Conservation (phyloP, 2,329 filamentous ascomycete species). For the Penicillium nordicum region DNA sequence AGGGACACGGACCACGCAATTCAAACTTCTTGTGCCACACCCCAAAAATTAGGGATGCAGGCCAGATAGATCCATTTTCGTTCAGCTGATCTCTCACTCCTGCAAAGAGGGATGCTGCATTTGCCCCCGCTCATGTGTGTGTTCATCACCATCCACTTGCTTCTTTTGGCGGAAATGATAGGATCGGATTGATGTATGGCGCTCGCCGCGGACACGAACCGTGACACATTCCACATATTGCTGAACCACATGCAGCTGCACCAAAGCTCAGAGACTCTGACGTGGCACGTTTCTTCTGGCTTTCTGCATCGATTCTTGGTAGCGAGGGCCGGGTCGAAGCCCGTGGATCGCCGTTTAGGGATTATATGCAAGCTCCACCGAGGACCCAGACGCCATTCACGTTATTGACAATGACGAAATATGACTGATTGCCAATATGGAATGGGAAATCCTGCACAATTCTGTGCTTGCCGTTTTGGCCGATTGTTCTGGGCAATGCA, state of each 20-base stretch:
- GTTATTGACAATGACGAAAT: constrained; percentile 11
- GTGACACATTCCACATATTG: constrained; percentile 35
- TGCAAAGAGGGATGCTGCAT: constrained; percentile 42
- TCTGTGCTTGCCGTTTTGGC: constrained; percentile 12
- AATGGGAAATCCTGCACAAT: constrained; percentile 4
- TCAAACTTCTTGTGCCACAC: constrained; percentile 17
- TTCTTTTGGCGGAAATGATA: constrained; percentile 31
- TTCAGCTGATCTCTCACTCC: constrained; percentile 43
- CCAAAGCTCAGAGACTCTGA: constrained; percentile 40
- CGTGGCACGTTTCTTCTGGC: constrained; percentile 40
- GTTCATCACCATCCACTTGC: constrained; percentile 29
- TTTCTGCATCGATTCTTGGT: constrained; percentile 23
- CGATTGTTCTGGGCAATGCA: background rate
- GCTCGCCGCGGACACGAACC: constrained; percentile 32
- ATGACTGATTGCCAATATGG: constrained; percentile 6
- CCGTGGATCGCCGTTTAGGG: constrained; percentile 22
- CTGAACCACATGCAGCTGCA: constrained; percentile 39
- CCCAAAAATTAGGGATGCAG: constrained; percentile 16
- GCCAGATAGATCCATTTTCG: constrained; percentile 27
- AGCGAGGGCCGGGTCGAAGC: constrained; percentile 24
- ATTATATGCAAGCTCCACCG: constrained; percentile 13
- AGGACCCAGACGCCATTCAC: constrained; percentile 10
- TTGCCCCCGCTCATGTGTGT: constrained; percentile 37
- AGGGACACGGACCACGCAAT: constrained; percentile 22
- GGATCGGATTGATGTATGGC: constrained; percentile 29